Evolutionary conservation across 225 moss, liverwort and hornwort genomes (phyloP).

Genomic region (Climacium dendroides): DNA sequence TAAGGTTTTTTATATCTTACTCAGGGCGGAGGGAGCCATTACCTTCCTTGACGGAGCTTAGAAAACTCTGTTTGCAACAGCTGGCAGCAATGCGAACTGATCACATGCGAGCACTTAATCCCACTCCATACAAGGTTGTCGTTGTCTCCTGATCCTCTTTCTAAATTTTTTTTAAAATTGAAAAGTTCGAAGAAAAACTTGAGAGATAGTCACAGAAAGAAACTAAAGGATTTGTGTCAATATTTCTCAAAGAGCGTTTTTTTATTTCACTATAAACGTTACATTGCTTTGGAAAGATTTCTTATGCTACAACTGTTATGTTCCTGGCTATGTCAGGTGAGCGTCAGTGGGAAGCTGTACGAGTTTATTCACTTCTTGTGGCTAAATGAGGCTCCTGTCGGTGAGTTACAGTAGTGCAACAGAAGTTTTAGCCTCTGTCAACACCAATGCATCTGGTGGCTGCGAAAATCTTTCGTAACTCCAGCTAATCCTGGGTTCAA

Average conservation of each 20-base stretch:
- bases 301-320: not conserved
- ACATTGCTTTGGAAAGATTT: not conserved
- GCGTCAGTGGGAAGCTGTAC: slow-evolving; percentile 83
- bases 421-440: not conserved
- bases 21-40: slow-evolving; percentile 50
- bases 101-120: slow-evolving; percentile 85
- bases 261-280: not conserved
- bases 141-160: not conserved
- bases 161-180: not conserved
- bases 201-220: not conserved
- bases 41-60: slow-evolving; percentile 37
- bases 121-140: slow-evolving; percentile 97
- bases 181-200: not conserved
- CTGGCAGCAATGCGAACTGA: slow-evolving; percentile 81
- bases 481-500: not conserved
- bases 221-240: not conserved
- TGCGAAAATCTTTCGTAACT: not conserved
- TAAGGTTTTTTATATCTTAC: not conserved
- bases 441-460: not conserved
- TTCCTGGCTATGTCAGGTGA: slow-evolving; percentile 42
- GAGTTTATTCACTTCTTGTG: slow-evolving; percentile 97
- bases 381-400: slow-evolving; percentile 91
- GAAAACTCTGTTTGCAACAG: slow-evolving; percentile 60
- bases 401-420: slow-evolving; percentile 54
- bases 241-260: not conserved